Percentiles rank a stretch among this genome's conserved stretches.
phyloP scores from a whole-genome alignment of 1,284 basidiomycete species.

The Boletus subluridellus region DNA sequence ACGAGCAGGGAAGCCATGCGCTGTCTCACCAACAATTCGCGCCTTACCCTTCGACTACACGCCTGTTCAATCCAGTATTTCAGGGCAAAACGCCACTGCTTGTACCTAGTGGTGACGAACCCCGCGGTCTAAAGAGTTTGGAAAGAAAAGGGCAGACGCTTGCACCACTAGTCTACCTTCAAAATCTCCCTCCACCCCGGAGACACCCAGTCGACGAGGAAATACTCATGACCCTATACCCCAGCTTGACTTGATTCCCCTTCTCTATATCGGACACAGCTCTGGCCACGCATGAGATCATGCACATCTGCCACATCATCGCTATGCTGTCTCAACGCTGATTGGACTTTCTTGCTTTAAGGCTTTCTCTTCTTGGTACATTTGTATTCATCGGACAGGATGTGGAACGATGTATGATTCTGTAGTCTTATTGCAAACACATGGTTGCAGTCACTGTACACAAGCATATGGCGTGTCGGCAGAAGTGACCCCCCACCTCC shows the following conservation, averaged over 20 bases:
- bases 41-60: slow-evolving; percentile 34
- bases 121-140: slow-evolving; percentile 1
- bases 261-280: neutral
- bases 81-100: slow-evolving; percentile 5
- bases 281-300: neutral
- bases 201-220: slow-evolving; percentile 57
- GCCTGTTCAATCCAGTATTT: slow-evolving; percentile 10
- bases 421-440: slow-evolving; percentile 6
- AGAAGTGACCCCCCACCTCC: neutral
- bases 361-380: slow-evolving; percentile 25
- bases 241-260: slow-evolving; percentile 28
- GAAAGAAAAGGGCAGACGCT: slow-evolving; percentile 35
- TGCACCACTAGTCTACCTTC: slow-evolving; percentile 55
- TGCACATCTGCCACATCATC: slow-evolving; percentile 5
- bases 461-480: neutral
- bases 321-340: slow-evolving; percentile 9
- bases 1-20: slow-evolving; percentile 18
- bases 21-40: slow-evolving; percentile 28
- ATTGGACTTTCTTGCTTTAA: slow-evolving; percentile 8
- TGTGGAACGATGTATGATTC: slow-evolving; percentile 25
- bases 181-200: slow-evolving; percentile 46
- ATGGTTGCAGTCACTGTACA: neutral
- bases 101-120: slow-evolving; percentile 1
- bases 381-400: slow-evolving; percentile 27
- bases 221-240: slow-evolving; percentile 52